Evolutionary conservation across 805 yeast genomes (phyloP).

Genomic region (Maudiozyma bulderi): DNA sequence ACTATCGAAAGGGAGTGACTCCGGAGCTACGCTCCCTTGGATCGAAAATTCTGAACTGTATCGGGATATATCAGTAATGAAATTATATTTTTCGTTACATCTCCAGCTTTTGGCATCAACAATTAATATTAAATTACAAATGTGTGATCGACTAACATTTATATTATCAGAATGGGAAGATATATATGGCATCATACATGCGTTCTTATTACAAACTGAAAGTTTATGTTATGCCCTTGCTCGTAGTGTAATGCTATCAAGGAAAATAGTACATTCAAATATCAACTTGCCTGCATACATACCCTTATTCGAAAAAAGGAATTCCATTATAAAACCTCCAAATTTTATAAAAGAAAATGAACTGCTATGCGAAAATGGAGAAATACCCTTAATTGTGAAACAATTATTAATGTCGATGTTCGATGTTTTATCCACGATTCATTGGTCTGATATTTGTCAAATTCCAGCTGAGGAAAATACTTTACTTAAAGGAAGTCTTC

Average conservation of each 20-base stretch:
- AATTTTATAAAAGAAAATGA: not conserved
- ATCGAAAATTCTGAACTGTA: no score
- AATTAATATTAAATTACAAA: constrained; percentile 3
- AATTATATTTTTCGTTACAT: not conserved
- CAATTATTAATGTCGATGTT: not conserved
- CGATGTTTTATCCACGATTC: not conserved
- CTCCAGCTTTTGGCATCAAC: not conserved
- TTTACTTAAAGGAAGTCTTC: not conserved
- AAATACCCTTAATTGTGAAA: not conserved
- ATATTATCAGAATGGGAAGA: not conserved
- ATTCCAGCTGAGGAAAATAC: not conserved
- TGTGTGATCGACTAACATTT: not conserved
- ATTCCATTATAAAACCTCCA: not conserved
- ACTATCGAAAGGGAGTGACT: not conserved
- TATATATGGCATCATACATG: not conserved
- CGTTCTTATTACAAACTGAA: constrained; percentile 1
- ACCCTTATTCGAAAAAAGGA: not conserved
- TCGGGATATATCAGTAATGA: not conserved
- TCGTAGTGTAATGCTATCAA: no score
- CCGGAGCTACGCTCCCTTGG: no score
- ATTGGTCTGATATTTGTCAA: not conserved
- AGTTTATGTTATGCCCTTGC: constrained; percentile 2
- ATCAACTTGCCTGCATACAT: not conserved
- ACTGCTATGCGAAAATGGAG: no score
- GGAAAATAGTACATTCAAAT: not conserved